phyloP scores from a whole-genome alignment of 306 rosid genomes.

The Leucaena leucocephala region DNA sequence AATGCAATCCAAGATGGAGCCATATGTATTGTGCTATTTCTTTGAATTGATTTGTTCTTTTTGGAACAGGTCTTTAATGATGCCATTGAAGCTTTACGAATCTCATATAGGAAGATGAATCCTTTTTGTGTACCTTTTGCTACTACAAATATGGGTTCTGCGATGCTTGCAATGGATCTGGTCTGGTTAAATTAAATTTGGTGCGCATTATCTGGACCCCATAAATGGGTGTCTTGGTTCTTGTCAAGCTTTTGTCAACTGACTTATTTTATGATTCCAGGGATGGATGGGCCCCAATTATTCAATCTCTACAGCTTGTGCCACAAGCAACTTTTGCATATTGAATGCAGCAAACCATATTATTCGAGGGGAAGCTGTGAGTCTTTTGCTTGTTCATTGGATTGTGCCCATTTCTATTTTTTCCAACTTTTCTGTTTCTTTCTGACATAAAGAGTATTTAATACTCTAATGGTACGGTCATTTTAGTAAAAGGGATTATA shows the following conservation, averaged over 20 bases:
- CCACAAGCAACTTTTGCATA: constrained; percentile 92
- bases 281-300: constrained; percentile 99
- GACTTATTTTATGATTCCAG: constrained; percentile 46
- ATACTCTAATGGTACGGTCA: not conserved
- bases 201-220: constrained; percentile 15
- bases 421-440: not conserved
- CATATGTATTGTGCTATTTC: constrained; percentile 16
- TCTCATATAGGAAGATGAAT: constrained; percentile 95
- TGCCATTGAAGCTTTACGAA: constrained; percentile 85
- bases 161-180: constrained; percentile 97
- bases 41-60: constrained; percentile 37
- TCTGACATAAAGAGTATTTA: constrained; percentile 16
- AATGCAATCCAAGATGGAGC: constrained; percentile 20
- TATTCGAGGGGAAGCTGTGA: constrained; percentile 95
- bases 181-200: constrained; percentile 47
- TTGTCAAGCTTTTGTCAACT: constrained; percentile 32
- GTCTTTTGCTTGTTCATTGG: constrained; percentile 43
- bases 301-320: constrained; percentile 97
- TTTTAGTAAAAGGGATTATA: constrained; percentile 25
- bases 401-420: constrained; percentile 17
- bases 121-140: constrained; percentile 95
- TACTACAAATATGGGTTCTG: constrained; percentile 97
- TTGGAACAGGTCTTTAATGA: constrained; percentile 82
- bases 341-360: constrained; percentile 90
- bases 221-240: constrained; percentile 30